A percentile compares a stretch with the other conserved stretches of the same genome.
phyloP scores from a whole-genome alignment of 202 grass and related monocot species.

The Panicum hallii region DNA sequence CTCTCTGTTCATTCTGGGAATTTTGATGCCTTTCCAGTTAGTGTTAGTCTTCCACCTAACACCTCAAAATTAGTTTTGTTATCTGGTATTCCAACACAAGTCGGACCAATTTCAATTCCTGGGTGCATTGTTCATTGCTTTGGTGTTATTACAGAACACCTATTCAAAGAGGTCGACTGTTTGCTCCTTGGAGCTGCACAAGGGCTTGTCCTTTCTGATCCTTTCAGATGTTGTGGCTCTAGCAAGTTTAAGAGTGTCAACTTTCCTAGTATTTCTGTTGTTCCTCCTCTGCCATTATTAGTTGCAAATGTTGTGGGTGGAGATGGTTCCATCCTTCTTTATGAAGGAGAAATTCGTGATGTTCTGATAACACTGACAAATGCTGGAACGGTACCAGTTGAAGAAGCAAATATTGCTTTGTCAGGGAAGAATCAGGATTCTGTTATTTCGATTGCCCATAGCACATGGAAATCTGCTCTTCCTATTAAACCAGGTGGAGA shows the following conservation, averaged over 20 bases:
- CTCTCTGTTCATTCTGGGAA: conserved; percentile 97
- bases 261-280: conserved; percentile 77
- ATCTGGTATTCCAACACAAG: conserved; percentile 93
- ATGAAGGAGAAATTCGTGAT: conserved; percentile 99
- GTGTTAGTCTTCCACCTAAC: conserved; percentile 84
- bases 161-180: conserved; percentile 96
- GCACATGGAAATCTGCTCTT: conserved; percentile 72
- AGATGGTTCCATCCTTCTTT: conserved; percentile 89
- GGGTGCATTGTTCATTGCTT: conserved; percentile 99
- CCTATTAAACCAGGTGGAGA: conserved; percentile 96
- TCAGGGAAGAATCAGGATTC: conserved; percentile 97
- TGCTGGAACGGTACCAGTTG: conserved; percentile 88
- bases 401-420: conserved; percentile 93
- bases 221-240: conserved; percentile 97
- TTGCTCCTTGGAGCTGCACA: conserved; percentile 94
- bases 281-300: conserved; percentile 84
- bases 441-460: conserved; percentile 86
- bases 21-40: conserved; percentile 98
- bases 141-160: conserved; percentile 99
- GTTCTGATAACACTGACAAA: conserved; percentile 90
- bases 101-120: conserved; percentile 85
- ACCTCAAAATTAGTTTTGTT: conserved; percentile 91
- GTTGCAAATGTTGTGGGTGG: conserved; percentile 91
- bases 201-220: conserved; percentile 98
- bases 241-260: conserved; percentile 81